A percentile compares a stretch with the other conserved stretches of the same genome.
phyloP scores from a whole-genome alignment of 257 asterid species.

The Solanum appendiculatum region DNA sequence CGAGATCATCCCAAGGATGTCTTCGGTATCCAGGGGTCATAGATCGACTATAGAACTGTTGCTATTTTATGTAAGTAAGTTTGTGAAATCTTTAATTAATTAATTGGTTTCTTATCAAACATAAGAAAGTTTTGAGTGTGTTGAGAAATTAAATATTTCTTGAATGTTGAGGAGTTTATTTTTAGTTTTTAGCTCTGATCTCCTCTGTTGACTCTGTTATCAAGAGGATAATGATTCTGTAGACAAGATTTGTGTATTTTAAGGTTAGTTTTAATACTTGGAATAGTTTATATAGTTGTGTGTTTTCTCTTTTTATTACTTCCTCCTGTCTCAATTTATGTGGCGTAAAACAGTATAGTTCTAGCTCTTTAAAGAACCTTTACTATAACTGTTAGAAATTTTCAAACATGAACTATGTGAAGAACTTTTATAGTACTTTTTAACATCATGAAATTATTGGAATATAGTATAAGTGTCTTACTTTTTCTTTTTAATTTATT shows the following conservation, averaged over 20 bases:
- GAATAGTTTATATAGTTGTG: neutral
- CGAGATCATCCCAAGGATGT: neutral
- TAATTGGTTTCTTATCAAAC: conserved; percentile 7
- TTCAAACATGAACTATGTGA: too few relatives aligned
- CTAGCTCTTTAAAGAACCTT: too few relatives aligned
- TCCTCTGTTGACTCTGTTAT: neutral
- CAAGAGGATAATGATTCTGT: neutral
- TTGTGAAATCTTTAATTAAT: neutral
- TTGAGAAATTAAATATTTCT: conserved; percentile 25
- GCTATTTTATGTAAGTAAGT: conserved; percentile 5
- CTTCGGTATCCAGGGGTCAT: fast-evolving
- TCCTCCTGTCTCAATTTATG: too few relatives aligned
- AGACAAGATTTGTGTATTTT: neutral
- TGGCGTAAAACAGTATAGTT: too few relatives aligned
- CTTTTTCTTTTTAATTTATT: too few relatives aligned
- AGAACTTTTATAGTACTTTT: neutral
- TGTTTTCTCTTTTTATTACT: neutral
- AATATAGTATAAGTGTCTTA: too few relatives aligned
- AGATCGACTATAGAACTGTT: neutral
- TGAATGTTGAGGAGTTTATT: conserved; percentile 36
- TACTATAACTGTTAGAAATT: too few relatives aligned
- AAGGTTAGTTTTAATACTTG: neutral
- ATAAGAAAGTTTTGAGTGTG: conserved; percentile 33
- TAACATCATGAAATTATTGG: neutral
- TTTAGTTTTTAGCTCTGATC: neutral